These are phyloP conservation scores for Tuctoria greenei DNA, from an alignment of 176 grass and related monocot genomes.

Conservation along the genomic window DNA sequence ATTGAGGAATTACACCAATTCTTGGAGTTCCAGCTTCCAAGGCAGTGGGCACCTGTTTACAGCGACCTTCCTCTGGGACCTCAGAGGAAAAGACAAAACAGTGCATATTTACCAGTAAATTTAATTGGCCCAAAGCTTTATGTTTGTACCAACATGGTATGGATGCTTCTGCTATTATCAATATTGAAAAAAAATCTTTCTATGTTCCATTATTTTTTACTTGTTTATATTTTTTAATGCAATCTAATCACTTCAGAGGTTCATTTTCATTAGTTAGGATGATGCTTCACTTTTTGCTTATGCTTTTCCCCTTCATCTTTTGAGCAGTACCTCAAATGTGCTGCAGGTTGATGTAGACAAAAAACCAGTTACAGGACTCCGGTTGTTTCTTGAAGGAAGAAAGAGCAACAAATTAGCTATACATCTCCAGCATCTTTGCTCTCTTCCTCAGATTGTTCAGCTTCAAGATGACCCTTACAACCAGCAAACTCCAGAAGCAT, in stretches of 20 bases:
- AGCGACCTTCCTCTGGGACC: constrained; percentile 87
- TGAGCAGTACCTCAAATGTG: constrained; percentile 21
- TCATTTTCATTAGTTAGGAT: not conserved
- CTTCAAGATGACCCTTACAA: constrained; percentile 62
- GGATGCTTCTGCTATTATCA: not conserved
- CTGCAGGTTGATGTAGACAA: constrained; percentile 81
- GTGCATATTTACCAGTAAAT: constrained; percentile 79
- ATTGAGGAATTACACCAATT: constrained; percentile 92
- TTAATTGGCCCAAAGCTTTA: constrained; percentile 93
- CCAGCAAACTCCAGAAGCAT: constrained; percentile 38
- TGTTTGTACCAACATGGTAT: constrained; percentile 91
- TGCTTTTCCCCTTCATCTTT: not conserved
- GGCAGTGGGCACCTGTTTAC: constrained; percentile 97
- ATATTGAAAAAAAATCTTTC: too few species aligned
- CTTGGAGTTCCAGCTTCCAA: constrained; percentile 95
- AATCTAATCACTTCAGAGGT: not conserved
- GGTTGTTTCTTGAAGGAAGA: constrained; percentile 90
- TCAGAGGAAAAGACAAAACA: constrained; percentile 78
- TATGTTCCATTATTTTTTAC: constrained; percentile 1
- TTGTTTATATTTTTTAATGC: not conserved
- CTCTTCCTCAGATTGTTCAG: constrained; percentile 83
- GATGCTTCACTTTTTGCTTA: constrained; percentile 11
- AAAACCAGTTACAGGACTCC: constrained; percentile 77
- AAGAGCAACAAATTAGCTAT: constrained; percentile 92
- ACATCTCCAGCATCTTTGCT: constrained; percentile 90